Evolutionary conservation across 2,329 filamentous ascomycete species (phyloP).

Genomic region (Zopfia rhizophila): DNA sequence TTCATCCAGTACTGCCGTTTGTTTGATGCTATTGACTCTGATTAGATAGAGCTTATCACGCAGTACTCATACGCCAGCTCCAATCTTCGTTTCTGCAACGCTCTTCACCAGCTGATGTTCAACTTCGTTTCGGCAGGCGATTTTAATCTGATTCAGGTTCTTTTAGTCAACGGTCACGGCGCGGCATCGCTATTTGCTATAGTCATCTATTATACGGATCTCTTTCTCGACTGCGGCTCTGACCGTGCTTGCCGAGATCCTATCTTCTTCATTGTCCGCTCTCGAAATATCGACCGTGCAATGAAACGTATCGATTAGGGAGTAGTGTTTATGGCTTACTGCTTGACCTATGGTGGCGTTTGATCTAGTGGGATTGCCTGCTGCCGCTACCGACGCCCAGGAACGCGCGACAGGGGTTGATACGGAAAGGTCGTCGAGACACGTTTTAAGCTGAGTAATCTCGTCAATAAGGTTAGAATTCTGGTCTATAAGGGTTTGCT

Average conservation of each 20-base stretch:
- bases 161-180: conserved; percentile 18
- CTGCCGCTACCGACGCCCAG: conserved; percentile 12
- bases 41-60: conserved; percentile 15
- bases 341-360: conserved; percentile 10
- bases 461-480: conserved; percentile 16
- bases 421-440: conserved; percentile 15
- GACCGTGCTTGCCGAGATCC: conserved; percentile 10
- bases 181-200: conserved; percentile 17
- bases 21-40: conserved; percentile 15
- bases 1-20: conserved; percentile 13
- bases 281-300: conserved; percentile 17
- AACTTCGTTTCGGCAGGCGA: conserved; percentile 14
- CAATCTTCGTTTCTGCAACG: conserved; percentile 16
- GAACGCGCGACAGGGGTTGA: conserved; percentile 11
- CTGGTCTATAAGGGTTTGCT: conserved; percentile 15
- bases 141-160: conserved; percentile 17
- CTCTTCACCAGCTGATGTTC: conserved; percentile 8
- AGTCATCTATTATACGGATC: conserved; percentile 13
- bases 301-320: conserved; percentile 9
- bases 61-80: conserved; percentile 15
- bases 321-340: conserved; percentile 11
- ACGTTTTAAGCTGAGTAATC: conserved; percentile 14
- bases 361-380: conserved; percentile 6
- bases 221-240: conserved; percentile 2
- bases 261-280: conserved; percentile 13